A percentile compares a stretch with the other conserved stretches of the same genome.
phyloP scores from a whole-genome alignment of 2,329 filamentous ascomycete genomes.

The Alternaria brassicicola region DNA sequence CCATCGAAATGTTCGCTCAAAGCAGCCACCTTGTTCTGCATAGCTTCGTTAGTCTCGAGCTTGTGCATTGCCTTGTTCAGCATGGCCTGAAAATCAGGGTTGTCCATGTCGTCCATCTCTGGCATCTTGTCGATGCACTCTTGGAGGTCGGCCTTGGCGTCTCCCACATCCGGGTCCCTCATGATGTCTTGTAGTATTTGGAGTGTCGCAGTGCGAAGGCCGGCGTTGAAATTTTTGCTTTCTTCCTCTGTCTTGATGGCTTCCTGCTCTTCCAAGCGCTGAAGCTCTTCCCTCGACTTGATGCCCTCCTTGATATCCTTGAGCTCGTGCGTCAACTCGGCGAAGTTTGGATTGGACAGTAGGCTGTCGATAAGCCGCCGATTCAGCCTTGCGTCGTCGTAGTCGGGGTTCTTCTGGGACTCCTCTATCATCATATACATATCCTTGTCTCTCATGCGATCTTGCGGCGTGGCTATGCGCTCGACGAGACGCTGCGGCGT shows the following conservation, averaged over 20 bases:
- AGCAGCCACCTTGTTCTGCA: slow-evolving; percentile 29
- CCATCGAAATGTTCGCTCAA: slow-evolving; percentile 14
- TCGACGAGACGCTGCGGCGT: slow-evolving; percentile 31
- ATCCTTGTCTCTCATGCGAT: slow-evolving; percentile 30
- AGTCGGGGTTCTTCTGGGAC: slow-evolving; percentile 33
- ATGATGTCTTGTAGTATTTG: slow-evolving; percentile 34
- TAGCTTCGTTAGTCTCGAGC: slow-evolving; percentile 27
- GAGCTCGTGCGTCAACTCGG: slow-evolving; percentile 35
- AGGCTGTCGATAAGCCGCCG: slow-evolving; percentile 35
- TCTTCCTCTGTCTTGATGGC: slow-evolving; percentile 21
- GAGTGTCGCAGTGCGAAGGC: slow-evolving; percentile 26
- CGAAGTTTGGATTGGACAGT: slow-evolving; percentile 39
- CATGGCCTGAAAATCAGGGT: slow-evolving; percentile 28
- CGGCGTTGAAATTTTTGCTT: slow-evolving; percentile 22
- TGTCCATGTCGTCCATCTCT: slow-evolving; percentile 25
- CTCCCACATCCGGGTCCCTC: slow-evolving; percentile 36
- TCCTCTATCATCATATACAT: slow-evolving; percentile 34
- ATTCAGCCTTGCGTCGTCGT: slow-evolving; percentile 36
- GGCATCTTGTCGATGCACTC: slow-evolving; percentile 33
- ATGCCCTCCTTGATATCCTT: slow-evolving; percentile 35
- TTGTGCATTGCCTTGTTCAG: slow-evolving; percentile 30
- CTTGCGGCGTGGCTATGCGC: slow-evolving; percentile 31
- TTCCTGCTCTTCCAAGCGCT: slow-evolving; percentile 14
- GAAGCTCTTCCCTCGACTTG: slow-evolving; percentile 24
- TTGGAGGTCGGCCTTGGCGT: slow-evolving; percentile 29